These are phyloP conservation scores for Onygenales sp. DNA, from an alignment of 2,329 filamentous ascomycete species.

Conservation along the genomic window DNA sequence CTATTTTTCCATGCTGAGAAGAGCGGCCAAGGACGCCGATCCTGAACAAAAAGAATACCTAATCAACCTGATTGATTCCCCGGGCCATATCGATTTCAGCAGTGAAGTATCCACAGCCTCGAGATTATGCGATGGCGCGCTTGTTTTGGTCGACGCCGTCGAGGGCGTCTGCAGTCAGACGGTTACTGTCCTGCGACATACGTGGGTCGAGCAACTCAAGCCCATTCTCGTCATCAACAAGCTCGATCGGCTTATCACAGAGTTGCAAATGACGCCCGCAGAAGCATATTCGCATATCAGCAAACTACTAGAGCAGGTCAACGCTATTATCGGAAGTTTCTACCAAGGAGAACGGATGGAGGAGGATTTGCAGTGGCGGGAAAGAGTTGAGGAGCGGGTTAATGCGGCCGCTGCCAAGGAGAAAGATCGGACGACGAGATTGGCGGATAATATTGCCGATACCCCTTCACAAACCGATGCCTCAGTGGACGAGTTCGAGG, in stretches of 20 bases:
- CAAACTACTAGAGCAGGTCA: constrained; percentile 89
- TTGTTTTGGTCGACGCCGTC: constrained; percentile 91
- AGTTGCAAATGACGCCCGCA: constrained; percentile 82
- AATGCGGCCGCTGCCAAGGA: constrained; percentile 60
- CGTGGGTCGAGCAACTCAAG: constrained; percentile 92
- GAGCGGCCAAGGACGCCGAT: constrained; percentile 55
- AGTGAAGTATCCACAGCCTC: constrained; percentile 96
- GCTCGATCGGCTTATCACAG: constrained; percentile 88
- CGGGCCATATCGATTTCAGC: constrained; percentile 97
- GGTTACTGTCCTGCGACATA: constrained; percentile 87
- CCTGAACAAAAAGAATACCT: constrained; percentile 80
- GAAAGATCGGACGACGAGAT: constrained; percentile 32
- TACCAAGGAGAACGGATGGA: constrained; percentile 98
- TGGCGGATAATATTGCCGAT: constrained; percentile 36
- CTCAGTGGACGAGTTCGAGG: constrained; percentile 60
- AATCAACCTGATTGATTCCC: constrained; percentile 95
- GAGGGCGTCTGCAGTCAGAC: constrained; percentile 98
- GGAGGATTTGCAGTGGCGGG: constrained; percentile 91
- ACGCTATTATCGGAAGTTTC: constrained; percentile 93
- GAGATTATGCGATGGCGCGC: constrained; percentile 83
- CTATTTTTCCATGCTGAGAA: constrained; percentile 83
- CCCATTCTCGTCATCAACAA: constrained; percentile 96
- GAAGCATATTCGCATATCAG: constrained; percentile 86
- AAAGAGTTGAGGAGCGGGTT: constrained; percentile 79
- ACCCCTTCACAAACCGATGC: constrained; percentile 41